A percentile compares a stretch with the other conserved stretches of the same genome.
These are phyloP conservation scores for Mimosa bimucronata DNA, from an alignment of 306 rosid species.

Conservation along the genomic window DNA sequence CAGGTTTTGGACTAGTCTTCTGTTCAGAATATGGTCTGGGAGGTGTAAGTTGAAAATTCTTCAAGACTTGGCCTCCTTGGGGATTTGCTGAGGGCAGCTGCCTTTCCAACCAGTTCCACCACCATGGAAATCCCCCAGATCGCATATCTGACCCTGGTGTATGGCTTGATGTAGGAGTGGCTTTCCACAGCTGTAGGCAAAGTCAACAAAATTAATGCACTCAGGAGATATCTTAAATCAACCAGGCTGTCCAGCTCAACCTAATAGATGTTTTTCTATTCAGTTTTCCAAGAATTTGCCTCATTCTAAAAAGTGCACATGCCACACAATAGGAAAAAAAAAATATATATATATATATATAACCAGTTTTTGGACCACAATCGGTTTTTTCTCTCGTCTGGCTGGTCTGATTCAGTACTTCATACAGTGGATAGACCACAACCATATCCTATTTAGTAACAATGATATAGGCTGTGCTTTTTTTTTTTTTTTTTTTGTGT, in stretches of 20 bases:
- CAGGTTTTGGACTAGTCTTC: constrained; percentile 68
- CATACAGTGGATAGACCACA: neutral
- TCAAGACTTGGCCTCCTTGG: constrained; percentile 56
- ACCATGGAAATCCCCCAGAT: constrained; percentile 83
- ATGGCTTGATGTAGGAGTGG: constrained; percentile 72
- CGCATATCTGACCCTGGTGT: constrained; percentile 59
- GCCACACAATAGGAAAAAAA: neutral
- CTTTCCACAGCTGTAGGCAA: constrained; percentile 74
- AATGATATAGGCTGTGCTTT: neutral
- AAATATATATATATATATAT: no score
- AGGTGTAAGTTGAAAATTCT: constrained; percentile 78
- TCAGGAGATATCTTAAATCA: neutral
- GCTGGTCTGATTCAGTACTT: neutral
- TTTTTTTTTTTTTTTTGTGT: neutral
- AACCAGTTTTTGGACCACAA: neutral
- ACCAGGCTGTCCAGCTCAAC: constrained; percentile 12
- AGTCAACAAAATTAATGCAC: constrained; percentile 28
- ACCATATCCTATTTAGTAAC: constrained; percentile 1
- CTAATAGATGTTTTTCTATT: neutral
- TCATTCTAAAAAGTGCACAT: neutral
- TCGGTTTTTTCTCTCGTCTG: neutral
- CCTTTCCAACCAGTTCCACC: constrained; percentile 99
- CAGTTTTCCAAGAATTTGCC: neutral
- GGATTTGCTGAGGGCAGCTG: constrained; percentile 61
- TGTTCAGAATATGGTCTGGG: constrained; percentile 71